Evolutionary conservation across 495 filamentous ascomycete species (phyloP), one percentile per base, ranked within the genome.

Genomic region (Tuber aestivum): DNA sequence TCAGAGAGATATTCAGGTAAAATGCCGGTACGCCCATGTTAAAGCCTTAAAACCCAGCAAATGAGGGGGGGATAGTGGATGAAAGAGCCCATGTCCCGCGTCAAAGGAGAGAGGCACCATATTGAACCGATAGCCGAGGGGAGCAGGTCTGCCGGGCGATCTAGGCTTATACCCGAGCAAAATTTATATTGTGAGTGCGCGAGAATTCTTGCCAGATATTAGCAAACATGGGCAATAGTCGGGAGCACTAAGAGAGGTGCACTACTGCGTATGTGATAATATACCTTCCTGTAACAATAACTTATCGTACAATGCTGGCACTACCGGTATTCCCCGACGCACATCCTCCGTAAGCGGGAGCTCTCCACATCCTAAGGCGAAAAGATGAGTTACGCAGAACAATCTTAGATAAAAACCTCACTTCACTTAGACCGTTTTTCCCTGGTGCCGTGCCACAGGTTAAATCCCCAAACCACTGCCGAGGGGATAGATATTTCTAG

Each of bases 51-150:
- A 48, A 48, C 18, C 20, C 18, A 48, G 23, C 44, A 56, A n/a
- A 65, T 27, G 42, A 40, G 20, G 16, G 38, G n/a, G 48, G n/a
- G 32, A 32, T 69, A 40, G 56, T 27, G 21, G 37, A 41, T 70
- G 1, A 80, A 79, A 32, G 74, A 75, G 18, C 76, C 82, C 0
- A 86, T 88, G 32, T 82, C 77, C 0, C 72, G 85, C 70, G 79
- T 87, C 8, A 83, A 85, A 70, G 86, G 86, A 41, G 85, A 84
- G 74, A 73, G 80, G 21, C 84, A 85, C 48, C 78, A 86, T n/a
- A 70, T 84, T n/a, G 77, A 86, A 72, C 80, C 88, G 20, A 88
- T 88, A 85, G 79, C 85, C 21, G 87, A 87, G 77, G 81, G 86
- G 20, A 84, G 45, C 32, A 41, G n/a, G 23, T 76, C 61, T 35